These are phyloP conservation scores for Epichloe sibirici DNA, from an alignment of 2,329 filamentous ascomycete genomes.

Conservation along the genomic window DNA sequence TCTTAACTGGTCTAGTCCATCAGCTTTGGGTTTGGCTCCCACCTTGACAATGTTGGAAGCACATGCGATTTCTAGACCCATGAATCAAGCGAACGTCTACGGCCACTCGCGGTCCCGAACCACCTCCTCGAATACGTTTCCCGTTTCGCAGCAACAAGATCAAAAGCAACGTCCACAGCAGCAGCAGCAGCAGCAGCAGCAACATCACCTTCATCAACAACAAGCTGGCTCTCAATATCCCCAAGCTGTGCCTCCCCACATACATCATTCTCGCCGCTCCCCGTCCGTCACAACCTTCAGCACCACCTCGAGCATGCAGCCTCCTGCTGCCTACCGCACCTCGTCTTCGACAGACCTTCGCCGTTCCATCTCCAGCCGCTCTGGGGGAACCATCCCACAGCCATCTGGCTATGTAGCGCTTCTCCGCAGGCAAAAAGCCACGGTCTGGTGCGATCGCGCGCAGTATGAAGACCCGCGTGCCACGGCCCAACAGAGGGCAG, in stretches of 20 bases:
- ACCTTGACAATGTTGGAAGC: conserved; percentile 19
- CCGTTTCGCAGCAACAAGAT: conserved; percentile 18
- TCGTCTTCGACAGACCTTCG: conserved; percentile 48
- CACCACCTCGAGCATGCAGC: conserved; percentile 57
- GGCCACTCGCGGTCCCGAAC: conserved; percentile 43
- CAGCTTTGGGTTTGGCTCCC: background rate
- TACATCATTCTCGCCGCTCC: conserved; percentile 35
- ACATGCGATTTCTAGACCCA: conserved; percentile 19
- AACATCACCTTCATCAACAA: conserved; percentile 21
- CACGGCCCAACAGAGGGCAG: conserved; percentile 70
- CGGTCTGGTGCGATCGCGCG: conserved; percentile 92
- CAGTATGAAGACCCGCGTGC: conserved; percentile 85
- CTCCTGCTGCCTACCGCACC: conserved; percentile 43
- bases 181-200: conserved; percentile 8
- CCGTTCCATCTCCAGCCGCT: conserved; percentile 72
- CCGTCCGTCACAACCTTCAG: conserved; percentile 57
- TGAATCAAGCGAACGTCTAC: conserved; percentile 28
- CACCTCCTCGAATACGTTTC: conserved; percentile 43
- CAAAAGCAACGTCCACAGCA: conserved; percentile 14
- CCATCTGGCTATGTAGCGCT: conserved; percentile 81
- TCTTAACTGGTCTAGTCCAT: background rate
- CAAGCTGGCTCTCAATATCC: conserved; percentile 4
- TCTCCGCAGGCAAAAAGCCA: conserved; percentile 94
- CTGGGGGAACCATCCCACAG: conserved; percentile 41
- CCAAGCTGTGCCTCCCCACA: conserved; percentile 4